phyloP scores from a whole-genome alignment of 2,329 filamentous ascomycete species.

The Colletotrichum sp. region DNA sequence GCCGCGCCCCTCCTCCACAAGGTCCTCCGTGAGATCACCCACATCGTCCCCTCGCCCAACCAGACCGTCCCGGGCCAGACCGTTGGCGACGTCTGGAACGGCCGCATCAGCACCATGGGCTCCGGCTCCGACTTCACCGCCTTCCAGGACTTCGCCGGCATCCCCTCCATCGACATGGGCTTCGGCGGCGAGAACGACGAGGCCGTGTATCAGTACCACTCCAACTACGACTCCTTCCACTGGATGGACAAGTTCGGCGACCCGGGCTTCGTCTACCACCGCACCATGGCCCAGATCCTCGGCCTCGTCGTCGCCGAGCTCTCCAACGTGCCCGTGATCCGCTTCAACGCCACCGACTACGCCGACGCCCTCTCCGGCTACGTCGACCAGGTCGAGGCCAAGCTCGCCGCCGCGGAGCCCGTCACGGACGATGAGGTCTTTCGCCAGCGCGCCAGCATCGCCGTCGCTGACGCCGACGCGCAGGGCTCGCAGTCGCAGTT shows the following conservation, averaged over 20 bases:
- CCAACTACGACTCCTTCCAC: constrained; percentile 88
- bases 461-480: constrained; percentile 18
- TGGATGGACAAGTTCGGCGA: constrained; percentile 90
- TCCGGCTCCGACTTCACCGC: constrained; percentile 78
- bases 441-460: constrained; percentile 22
- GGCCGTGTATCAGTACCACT: constrained; percentile 82
- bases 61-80: constrained; percentile 77
- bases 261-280: constrained; percentile 68
- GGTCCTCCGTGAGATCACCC: constrained; percentile 71
- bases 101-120: constrained; percentile 68
- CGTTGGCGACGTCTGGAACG: constrained; percentile 71
- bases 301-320: constrained; percentile 67
- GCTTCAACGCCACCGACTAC: constrained; percentile 70
- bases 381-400: constrained; percentile 55
- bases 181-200: constrained; percentile 52
- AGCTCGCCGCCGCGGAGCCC: constrained; percentile 40
- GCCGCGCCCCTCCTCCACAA: constrained; percentile 80
- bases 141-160: constrained; percentile 74
- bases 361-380: constrained; percentile 60
- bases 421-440: constrained; percentile 33
- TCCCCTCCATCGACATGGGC: constrained; percentile 69
- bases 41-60: constrained; percentile 72
- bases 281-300: constrained; percentile 69
- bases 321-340: constrained; percentile 65
- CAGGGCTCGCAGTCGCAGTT: constrained; percentile 44